phyloP scores from a whole-genome alignment of 768 basidiomycete genomes.

The Kwoniella heveanensis region DNA sequence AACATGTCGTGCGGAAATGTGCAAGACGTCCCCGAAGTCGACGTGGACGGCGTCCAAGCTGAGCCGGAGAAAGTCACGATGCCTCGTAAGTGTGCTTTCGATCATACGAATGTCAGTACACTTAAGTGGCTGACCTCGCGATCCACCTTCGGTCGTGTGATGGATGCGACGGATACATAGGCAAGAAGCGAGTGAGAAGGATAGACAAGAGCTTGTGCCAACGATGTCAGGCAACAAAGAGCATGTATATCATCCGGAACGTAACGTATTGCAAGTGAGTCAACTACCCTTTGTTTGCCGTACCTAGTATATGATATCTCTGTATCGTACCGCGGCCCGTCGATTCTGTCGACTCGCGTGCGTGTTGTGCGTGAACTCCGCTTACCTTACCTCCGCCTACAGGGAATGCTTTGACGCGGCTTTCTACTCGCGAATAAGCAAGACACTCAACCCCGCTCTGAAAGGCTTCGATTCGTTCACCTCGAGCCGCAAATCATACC shows the following conservation, averaged over 20 bases:
- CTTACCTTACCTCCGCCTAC: not conserved
- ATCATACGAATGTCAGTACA: no score
- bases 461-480: constrained; percentile 15
- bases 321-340: no score
- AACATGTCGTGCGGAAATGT: constrained; percentile 50
- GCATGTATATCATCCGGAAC: constrained; percentile 40
- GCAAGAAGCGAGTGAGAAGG: constrained; percentile 23
- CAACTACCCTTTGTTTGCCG: no score
- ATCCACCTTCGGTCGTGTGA: no score
- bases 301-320: no score
- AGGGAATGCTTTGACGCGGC: constrained; percentile 29
- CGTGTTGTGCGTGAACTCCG: not conserved
- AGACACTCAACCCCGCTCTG: constrained; percentile 33
- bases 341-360: not conserved
- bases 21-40: constrained; percentile 31
- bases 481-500: constrained; percentile 13
- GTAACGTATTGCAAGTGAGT: constrained; percentile 44
- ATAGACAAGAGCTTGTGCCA: constrained; percentile 39
- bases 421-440: constrained; percentile 23
- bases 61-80: constrained; percentile 38
- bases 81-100: constrained; percentile 52
- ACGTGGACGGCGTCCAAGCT: constrained; percentile 12
- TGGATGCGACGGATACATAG: constrained; percentile 9
- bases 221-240: constrained; percentile 41
- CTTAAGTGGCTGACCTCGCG: no score